A percentile compares a stretch with the other conserved stretches of the same genome.
phyloP scores from a whole-genome alignment of 192 early-diverging fungal genomes.

The Backusella mclennaniae region DNA sequence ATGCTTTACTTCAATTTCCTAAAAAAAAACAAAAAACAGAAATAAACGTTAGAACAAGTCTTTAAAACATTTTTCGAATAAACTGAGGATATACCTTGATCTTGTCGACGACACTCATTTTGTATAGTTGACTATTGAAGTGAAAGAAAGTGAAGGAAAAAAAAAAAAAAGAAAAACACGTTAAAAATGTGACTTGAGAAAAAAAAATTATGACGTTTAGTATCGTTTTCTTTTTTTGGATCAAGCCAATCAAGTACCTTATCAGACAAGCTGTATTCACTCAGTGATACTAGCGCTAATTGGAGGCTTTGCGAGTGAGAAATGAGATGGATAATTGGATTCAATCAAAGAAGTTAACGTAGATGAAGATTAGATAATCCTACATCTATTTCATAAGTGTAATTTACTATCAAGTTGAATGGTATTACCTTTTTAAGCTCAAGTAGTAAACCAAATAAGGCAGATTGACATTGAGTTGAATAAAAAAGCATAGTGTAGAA shows the following conservation, averaged over 20 bases:
- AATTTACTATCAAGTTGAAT: too few species aligned
- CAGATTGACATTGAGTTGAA: too few species aligned
- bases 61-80: not conserved
- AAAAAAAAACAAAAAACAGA: not conserved
- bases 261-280: not conserved
- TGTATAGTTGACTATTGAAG: conserved; percentile 2
- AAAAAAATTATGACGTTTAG: not conserved
- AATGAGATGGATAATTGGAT: too few species aligned
- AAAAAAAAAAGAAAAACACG: conserved; percentile 10
- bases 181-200: not conserved
- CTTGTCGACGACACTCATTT: conserved; percentile 57
- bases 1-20: conserved; percentile 20
- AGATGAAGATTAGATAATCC: too few species aligned
- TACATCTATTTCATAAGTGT: too few species aligned
- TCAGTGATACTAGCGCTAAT: not conserved
- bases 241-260: not conserved
- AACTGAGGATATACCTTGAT: conserved; percentile 40
- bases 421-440: too few species aligned
- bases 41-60: not conserved
- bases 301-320: not conserved
- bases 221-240: not conserved
- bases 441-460: too few species aligned
- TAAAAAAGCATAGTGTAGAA: too few species aligned
- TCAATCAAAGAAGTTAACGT: too few species aligned
- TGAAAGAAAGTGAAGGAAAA: not conserved